Base-by-base conservation (phyloP, 1,284 basidiomycete genomes). In the Rhodotorula mucilaginosa region DNA sequence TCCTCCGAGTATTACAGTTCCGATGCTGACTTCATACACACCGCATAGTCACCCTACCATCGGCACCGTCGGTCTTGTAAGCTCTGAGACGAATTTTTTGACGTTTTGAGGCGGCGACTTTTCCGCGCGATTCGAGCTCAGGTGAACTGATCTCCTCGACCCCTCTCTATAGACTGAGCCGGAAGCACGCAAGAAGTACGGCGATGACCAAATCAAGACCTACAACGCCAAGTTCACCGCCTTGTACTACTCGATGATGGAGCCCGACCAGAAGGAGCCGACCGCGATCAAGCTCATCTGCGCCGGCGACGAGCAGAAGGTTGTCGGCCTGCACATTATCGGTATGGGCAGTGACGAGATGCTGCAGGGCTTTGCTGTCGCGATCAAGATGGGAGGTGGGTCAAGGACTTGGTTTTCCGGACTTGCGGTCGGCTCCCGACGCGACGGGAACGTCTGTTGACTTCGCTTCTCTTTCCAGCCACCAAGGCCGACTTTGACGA, bases 301-400 rank as follows among this genome's bases (percentile, higher is more conserved):
- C 71, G 87, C 87, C 2, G 94, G 94, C 1, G 86, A 88, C 15
- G 93, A 97, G 77, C 93, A 99, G 81, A 91, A 90, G 79, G 90
- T 99, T 52, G 92, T 99, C 26, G 96, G 96, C 26, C 83, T 98
- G 65, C 97, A 99, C 82, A 89, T 97, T 76, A 89, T 98, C 72
- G 96, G 95, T 8, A 79, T 87, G 76, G 93, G 93, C 62, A 90
- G 88, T 74, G 96, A 98, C 80, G 95, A 98, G 83, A 87, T 91
- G 77, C 83, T 95, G 83, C 95, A 98, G 85, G 94, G 94, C 73
- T 96, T 98, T 80, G 92, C 85, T 2, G 92, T 97, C 26, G 95
- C 95, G 18, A 85, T 99, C 78, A 97, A 97, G 86, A 94, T 97
- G 93, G 91, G 92, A 66, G 91, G 90, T 86, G 80, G 58, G 64